Base-by-base conservation (phyloP, 1,284 basidiomycete genomes). In the Albatrellus sp. region DNA sequence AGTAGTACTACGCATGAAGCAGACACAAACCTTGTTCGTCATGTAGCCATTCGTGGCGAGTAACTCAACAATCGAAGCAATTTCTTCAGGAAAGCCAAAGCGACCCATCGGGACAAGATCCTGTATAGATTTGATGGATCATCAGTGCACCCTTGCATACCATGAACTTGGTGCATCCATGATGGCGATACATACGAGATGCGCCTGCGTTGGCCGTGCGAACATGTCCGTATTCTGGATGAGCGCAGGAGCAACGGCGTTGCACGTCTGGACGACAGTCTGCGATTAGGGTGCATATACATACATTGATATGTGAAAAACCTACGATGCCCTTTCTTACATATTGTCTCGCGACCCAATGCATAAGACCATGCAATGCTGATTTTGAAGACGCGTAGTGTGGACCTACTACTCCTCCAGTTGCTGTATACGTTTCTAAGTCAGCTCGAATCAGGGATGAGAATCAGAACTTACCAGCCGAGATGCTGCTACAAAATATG, bases 301-400 rank as follows among this genome's bases (percentile, higher is more conserved):
- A 14, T 17, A 14, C 33, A 42, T 17, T 11, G 12, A 24, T 41
- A 32, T 9, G 38, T 10, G 9, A 32, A 28, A 24, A 6, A 56
- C 70, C 45, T 51, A 74, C 72, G 43, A 76, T 64, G 12, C 73
- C 73, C 12, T 69, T 66, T 50, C 70, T 69, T n/a, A 67, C 65
- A 49, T 75, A 71, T 32, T 71, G 58, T 33, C 58, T 58, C 5
- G 73, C 69, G n/a, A 74, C 58, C 73, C 73, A 75, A 49, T 74
- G 73, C 39, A 74, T 57, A 3, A 75, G 60, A 0, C 73, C 73
- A 50, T 75, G 72, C 47, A 75, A 54, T 2, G 72, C 73, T 5
- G 72, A 67, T 48, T 76, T 76, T 0, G 72, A 73, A 0, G 71
- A 73, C 2, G 73, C 72, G 45, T 76, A 75, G 46, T 75, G 73